phyloP scores from a whole-genome alignment of 2,329 filamentous ascomycete species.

The Tolypocladium ovalisporum region DNA sequence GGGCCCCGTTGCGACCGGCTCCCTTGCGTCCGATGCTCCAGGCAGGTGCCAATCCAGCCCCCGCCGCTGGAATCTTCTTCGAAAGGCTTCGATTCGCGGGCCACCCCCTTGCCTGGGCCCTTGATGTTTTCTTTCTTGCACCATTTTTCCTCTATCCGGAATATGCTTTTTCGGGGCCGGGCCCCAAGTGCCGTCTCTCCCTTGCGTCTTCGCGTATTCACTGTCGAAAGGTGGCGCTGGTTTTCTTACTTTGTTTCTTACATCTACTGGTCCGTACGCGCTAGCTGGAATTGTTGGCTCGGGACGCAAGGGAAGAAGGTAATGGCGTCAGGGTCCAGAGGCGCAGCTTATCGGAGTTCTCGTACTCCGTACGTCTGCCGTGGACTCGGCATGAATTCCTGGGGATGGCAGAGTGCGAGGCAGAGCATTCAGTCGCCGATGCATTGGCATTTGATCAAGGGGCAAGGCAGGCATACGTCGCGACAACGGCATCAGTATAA shows the following conservation, averaged over 20 bases:
- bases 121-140: background rate
- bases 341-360: background rate
- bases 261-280: background rate
- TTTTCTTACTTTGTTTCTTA: background rate
- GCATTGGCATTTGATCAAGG: background rate
- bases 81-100: background rate
- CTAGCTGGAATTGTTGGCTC: background rate
- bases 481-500: background rate
- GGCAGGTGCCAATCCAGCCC: background rate
- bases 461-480: background rate
- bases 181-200: background rate
- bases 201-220: background rate
- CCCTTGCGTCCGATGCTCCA: background rate
- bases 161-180: background rate
- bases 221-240: background rate
- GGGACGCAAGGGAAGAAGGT: background rate
- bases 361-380: background rate
- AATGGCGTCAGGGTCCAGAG: background rate
- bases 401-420: background rate
- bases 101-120: background rate
- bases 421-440: background rate
- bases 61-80: background rate
- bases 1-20: background rate
- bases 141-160: background rate
- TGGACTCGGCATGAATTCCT: background rate